Conservation (phyloP, 257 asterid species). For the Nicotiana undulata region DNA sequence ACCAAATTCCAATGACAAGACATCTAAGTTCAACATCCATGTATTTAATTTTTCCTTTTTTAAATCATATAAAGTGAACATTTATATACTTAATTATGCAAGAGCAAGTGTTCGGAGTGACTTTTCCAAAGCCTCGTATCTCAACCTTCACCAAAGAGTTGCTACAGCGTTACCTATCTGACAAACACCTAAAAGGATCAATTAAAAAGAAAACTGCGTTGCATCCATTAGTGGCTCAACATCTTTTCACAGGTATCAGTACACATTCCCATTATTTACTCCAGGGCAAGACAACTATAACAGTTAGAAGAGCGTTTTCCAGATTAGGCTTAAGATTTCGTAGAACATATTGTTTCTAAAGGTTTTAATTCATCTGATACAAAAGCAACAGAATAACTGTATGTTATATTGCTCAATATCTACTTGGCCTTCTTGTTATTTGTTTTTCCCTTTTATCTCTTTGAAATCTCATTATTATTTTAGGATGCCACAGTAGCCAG, state of each 20-base stretch:
- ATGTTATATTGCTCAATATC: not conserved
- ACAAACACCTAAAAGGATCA: not conserved
- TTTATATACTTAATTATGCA: not conserved
- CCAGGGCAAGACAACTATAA: not conserved
- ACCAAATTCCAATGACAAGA: not conserved
- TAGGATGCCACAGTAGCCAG: not conserved
- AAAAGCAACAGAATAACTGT: not conserved
- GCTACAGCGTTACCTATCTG: not conserved
- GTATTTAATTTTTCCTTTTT: not conserved
- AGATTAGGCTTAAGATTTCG: not conserved
- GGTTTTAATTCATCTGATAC: not conserved
- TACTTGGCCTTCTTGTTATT: not conserved
- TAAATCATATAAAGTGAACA: too few species aligned
- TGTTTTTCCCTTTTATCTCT: not conserved
- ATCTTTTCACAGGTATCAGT: not conserved
- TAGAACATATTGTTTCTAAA: conserved; percentile 4
- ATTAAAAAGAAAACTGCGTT: not conserved
- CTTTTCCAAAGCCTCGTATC: not conserved
- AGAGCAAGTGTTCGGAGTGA: not conserved
- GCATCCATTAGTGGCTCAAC: not conserved
- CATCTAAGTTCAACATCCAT: not conserved
- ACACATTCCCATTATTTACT: not conserved
- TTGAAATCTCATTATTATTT: not conserved
- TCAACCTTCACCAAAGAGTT: not conserved
- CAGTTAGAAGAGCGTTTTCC: not conserved